A percentile compares a stretch with the other conserved stretches of the same genome.
phyloP scores from a whole-genome alignment of 2,329 filamentous ascomycete species.

The Orbilia brochopaga region DNA sequence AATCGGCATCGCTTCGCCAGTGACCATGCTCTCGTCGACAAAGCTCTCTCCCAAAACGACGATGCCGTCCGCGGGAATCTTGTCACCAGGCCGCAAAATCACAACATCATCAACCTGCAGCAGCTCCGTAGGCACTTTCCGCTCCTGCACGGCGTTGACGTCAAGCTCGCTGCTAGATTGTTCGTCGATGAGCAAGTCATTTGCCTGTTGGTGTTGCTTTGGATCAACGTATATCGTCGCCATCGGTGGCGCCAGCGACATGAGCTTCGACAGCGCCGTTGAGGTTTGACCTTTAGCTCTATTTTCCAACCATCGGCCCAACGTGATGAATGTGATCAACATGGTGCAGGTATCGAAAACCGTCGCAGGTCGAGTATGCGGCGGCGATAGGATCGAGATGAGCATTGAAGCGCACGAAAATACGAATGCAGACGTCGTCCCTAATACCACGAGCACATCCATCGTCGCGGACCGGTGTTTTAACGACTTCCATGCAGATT shows the following conservation, averaged over 20 bases:
- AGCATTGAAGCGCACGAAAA: conserved; percentile 89
- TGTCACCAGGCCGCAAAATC: conserved; percentile 90
- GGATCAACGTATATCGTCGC: conserved; percentile 95
- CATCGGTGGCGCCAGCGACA: conserved; percentile 96
- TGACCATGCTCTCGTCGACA: conserved; percentile 98
- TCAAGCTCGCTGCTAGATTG: conserved; percentile 60
- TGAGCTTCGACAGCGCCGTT: conserved; percentile 86
- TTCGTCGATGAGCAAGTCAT: conserved; percentile 56
- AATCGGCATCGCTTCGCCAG: conserved; percentile 93
- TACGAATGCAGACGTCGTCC: conserved; percentile 93
- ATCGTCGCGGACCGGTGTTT: conserved; percentile 92
- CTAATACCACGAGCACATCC: conserved; percentile 93
- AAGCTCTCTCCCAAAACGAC: conserved; percentile 90
- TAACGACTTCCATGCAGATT: conserved; percentile 89
- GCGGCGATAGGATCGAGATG: conserved; percentile 75
- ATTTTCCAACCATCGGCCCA: conserved; percentile 92
- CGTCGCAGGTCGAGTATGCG: conserved; percentile 80
- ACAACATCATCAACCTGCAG: conserved; percentile 94
- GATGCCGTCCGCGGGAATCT: conserved; percentile 89
- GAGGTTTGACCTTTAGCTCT: conserved; percentile 94
- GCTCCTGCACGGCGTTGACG: conserved; percentile 67
- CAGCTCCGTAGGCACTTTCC: conserved; percentile 87
- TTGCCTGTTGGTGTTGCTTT: conserved; percentile 68
- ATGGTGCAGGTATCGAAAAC: conserved; percentile 98
- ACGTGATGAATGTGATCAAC: conserved; percentile 92